phyloP scores from a whole-genome alignment of 768 basidiomycete genomes.

The Gautieria morchelliformis region DNA sequence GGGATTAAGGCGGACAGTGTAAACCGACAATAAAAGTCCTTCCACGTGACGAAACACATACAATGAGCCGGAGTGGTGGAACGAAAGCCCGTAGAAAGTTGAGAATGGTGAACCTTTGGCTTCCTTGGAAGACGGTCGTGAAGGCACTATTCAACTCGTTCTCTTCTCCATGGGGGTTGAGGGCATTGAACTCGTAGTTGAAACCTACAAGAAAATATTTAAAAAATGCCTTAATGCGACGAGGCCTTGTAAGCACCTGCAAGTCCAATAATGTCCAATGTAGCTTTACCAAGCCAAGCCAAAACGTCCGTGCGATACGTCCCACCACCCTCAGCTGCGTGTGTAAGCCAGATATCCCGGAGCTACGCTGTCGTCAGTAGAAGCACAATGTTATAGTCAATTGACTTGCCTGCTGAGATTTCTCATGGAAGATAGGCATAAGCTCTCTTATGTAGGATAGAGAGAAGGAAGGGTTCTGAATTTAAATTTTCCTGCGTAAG shows the following conservation, averaged over 20 bases:
- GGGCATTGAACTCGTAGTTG: conserved; percentile 25
- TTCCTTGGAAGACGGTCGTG: conserved; percentile 15
- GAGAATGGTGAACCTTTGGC: conserved; percentile 1
- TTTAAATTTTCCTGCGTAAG: neutral
- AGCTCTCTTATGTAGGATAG: neutral
- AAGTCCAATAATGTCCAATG: conserved; percentile 17
- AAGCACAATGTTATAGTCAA: neutral
- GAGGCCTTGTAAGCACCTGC: conserved; percentile 8
- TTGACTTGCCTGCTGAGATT: conserved; percentile 16
- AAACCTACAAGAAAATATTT: conserved; percentile 18
- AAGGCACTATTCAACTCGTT: conserved; percentile 26
- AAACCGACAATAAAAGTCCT: neutral
- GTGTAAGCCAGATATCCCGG: conserved; percentile 36
- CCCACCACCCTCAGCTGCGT: conserved; percentile 21
- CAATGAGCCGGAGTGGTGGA: conserved; percentile 17
- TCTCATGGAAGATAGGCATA: conserved; percentile 1
- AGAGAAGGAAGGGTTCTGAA: conserved; percentile 1
- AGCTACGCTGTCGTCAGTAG: conserved; percentile 27
- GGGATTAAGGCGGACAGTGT: neutral
- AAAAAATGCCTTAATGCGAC: neutral
- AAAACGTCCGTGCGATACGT: conserved; percentile 2
- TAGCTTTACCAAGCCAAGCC: conserved; percentile 10
- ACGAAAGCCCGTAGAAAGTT: conserved; percentile 13
- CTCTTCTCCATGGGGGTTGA: conserved; percentile 16
- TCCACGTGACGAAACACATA: conserved; percentile 3